These are phyloP conservation scores for Pestalotiopsis sp. DNA, from an alignment of 2,329 filamentous ascomycete genomes.

Conservation along the genomic window DNA sequence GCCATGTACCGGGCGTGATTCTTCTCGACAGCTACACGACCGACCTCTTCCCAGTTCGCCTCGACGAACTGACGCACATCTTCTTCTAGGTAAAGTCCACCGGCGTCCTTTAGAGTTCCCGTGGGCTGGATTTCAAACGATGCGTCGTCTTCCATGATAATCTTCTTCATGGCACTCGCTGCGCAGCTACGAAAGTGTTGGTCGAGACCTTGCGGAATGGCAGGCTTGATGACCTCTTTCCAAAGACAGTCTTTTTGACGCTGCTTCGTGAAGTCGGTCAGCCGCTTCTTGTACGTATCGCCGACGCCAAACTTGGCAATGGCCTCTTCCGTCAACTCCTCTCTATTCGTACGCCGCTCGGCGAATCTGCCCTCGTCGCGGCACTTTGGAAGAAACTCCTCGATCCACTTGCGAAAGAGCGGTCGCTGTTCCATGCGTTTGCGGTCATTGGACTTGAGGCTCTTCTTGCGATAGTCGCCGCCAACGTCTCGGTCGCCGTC, in stretches of 20 bases:
- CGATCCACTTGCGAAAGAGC: constrained; percentile 61
- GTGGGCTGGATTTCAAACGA: constrained; percentile 36
- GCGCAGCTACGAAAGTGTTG: constrained; percentile 1
- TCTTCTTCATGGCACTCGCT: constrained; percentile 43
- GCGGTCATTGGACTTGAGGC: constrained; percentile 56
- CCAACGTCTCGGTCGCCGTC: constrained; percentile 19
- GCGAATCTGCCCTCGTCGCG: constrained; percentile 39
- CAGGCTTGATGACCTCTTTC: constrained; percentile 44
- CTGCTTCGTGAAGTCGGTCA: constrained; percentile 42
- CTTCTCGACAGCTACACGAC: constrained; percentile 31
- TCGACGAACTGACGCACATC: constrained; percentile 43
- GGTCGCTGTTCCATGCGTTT: constrained; percentile 55
- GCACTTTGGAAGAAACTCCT: constrained; percentile 62
- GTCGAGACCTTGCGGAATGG: constrained; percentile 27
- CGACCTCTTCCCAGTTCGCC: constrained; percentile 39
- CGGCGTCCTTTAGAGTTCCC: constrained; percentile 29
- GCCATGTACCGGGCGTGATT: constrained; percentile 21
- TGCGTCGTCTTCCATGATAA: constrained; percentile 48
- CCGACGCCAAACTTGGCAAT: constrained; percentile 51
- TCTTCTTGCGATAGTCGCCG: constrained; percentile 34
- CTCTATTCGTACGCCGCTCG: constrained; percentile 33
- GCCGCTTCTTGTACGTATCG: constrained; percentile 43
- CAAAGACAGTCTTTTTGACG: constrained; percentile 44
- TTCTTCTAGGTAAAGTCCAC: constrained; percentile 47
- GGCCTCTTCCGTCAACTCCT: constrained; percentile 52